Percentiles rank a stretch among this genome's conserved stretches.
phyloP scores from a whole-genome alignment of 495 filamentous ascomycete genomes.

The Bombardia bombarda region DNA sequence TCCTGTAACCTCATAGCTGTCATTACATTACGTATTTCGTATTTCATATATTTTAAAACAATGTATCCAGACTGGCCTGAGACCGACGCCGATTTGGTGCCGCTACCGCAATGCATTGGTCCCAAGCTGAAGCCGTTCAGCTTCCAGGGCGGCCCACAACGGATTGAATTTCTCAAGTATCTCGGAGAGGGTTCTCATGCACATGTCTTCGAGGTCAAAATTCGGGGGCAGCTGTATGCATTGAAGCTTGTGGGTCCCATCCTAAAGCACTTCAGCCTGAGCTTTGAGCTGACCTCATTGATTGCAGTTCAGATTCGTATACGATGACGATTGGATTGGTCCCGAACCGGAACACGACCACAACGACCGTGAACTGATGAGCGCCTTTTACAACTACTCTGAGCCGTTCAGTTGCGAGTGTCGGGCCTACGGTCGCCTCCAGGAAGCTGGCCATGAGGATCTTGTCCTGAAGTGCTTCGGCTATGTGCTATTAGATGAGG shows the following conservation, averaged over 20 bases:
- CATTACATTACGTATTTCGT: no score
- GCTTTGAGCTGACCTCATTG: no score
- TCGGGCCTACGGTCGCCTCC: conserved; percentile 1
- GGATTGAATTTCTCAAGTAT: background rate
- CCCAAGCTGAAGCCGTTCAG: conserved; percentile 1
- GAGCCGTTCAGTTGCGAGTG: background rate
- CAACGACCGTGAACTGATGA: background rate
- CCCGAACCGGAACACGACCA: background rate
- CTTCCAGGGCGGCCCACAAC: background rate
- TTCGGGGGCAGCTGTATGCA: background rate
- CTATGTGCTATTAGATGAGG: conserved; percentile 1
- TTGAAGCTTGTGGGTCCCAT: conserved; percentile 1
- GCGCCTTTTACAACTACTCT: conserved; percentile 1
- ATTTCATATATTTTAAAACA: no score
- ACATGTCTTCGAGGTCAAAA: background rate
- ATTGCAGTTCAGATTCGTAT: background rate
- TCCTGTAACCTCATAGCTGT: no score
- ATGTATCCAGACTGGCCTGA: conserved; percentile 1
- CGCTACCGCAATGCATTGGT: background rate
- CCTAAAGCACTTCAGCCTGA: background rate
- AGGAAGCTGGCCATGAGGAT: conserved; percentile 2
- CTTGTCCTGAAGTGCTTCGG: background rate
- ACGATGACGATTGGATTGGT: background rate
- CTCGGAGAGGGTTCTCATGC: background rate
- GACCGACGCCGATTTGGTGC: background rate